A percentile compares a stretch with the other conserved stretches of the same genome.
Evolutionary conservation across 345 rosid genomes (phyloP).

Genomic region (Ailanthus altissimus): DNA sequence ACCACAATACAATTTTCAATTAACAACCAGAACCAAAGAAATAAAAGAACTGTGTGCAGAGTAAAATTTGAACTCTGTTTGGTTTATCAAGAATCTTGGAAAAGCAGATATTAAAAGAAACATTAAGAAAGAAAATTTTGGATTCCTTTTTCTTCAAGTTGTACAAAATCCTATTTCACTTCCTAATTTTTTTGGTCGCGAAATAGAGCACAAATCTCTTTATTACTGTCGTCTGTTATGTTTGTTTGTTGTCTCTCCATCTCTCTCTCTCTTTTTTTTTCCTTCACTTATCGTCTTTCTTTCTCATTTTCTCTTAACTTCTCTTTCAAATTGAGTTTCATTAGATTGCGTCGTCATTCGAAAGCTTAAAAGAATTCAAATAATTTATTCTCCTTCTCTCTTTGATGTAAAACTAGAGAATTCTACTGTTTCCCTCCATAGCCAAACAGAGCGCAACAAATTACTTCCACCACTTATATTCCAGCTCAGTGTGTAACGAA

Average conservation of each 20-base stretch:
- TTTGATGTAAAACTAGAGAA: neutral
- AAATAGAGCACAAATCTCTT: neutral
- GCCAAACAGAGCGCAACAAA: conserved; percentile 12
- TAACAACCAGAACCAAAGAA: neutral
- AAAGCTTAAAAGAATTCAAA: neutral
- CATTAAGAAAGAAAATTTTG: neutral
- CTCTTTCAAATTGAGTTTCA: too few species aligned
- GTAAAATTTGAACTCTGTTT: conserved; percentile 3
- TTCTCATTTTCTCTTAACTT: neutral
- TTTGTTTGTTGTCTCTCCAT: too few species aligned
- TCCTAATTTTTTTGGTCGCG: neutral
- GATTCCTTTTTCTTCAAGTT: neutral
- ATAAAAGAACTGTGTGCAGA: conserved; percentile 3
- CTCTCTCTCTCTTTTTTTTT: neutral
- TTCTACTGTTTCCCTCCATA: neutral
- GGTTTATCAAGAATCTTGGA: neutral
- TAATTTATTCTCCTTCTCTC: neutral
- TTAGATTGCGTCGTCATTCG: neutral
- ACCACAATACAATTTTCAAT: conserved; percentile 9
- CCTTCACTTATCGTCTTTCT: neutral
- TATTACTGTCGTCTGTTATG: neutral
- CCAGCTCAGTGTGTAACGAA: neutral
- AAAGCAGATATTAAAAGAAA: neutral
- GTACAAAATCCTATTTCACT: neutral
- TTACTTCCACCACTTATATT: too few species aligned